These are phyloP conservation scores for Cryptococcus depauperatus DNA, from an alignment of 1,284 basidiomycete genomes.

Conservation along the genomic window DNA sequence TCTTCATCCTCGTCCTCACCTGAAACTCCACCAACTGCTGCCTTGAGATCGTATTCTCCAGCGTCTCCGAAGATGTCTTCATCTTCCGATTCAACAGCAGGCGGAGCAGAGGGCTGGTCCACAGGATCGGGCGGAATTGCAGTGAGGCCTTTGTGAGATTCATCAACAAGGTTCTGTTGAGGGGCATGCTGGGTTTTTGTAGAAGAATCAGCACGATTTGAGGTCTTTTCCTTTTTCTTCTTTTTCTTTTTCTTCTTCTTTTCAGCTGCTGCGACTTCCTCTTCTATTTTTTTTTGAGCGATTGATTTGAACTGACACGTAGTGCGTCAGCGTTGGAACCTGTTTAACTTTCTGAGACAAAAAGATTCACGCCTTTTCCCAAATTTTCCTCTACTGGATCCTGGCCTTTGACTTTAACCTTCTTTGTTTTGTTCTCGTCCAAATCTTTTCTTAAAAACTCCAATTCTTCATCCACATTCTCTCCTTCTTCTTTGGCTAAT, in stretches of 20 bases:
- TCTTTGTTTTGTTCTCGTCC: slow-evolving; percentile 9
- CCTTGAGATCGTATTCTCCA: slow-evolving; percentile 68
- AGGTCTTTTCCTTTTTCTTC: slow-evolving; percentile 23
- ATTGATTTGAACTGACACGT: slow-evolving; percentile 45
- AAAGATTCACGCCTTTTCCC: slow-evolving; percentile 35
- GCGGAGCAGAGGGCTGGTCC: slow-evolving; percentile 1
- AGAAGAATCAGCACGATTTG: neutral
- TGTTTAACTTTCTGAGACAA: too few relatives aligned
- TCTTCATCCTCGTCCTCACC: slow-evolving; percentile 26
- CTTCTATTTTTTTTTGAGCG: slow-evolving; percentile 28
- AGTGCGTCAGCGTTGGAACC: neutral
- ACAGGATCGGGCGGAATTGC: too few relatives aligned
- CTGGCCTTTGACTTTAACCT: slow-evolving; percentile 33
- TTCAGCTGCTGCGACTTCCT: slow-evolving; percentile 22
- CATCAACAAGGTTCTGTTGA: neutral
- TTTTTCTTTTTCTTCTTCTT: slow-evolving; percentile 51
- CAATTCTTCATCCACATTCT: slow-evolving; percentile 65
- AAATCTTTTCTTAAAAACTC: slow-evolving; percentile 48
- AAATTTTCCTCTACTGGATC: slow-evolving; percentile 48
- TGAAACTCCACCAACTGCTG: slow-evolving; percentile 27
- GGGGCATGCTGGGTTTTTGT: too few relatives aligned
- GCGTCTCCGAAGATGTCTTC: slow-evolving; percentile 74
- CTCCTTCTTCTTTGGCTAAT: slow-evolving; percentile 49
- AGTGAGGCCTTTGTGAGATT: neutral
- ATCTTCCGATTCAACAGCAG: slow-evolving; percentile 31